Conservation (phyloP, 768 basidiomycete species). For the Grammothele lineata region DNA sequence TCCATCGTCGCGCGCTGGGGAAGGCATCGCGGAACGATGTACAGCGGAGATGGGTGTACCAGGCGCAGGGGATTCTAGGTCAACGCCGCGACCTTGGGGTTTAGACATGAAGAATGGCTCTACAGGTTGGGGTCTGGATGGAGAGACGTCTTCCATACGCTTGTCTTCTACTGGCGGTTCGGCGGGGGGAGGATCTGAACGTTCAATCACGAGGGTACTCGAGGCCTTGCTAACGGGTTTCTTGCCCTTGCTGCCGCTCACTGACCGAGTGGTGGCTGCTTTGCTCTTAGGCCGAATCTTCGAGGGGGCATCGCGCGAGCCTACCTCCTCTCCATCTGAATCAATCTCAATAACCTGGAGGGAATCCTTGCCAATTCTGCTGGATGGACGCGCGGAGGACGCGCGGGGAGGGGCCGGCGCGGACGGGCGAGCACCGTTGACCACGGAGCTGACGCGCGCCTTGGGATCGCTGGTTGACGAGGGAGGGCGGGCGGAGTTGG, state of each 20-base stretch:
- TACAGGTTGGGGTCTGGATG: background rate
- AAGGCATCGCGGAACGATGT: constrained; percentile 5
- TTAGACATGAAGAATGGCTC: too few species aligned
- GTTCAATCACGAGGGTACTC: constrained; percentile 12
- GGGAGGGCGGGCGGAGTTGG: background rate
- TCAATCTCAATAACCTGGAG: constrained; percentile 18
- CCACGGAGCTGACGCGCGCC: constrained; percentile 1
- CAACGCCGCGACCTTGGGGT: too few species aligned
- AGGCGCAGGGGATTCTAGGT: background rate
- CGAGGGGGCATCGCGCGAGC: background rate
- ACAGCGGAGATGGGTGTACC: constrained; percentile 9
- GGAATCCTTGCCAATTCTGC: background rate
- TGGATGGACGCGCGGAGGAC: constrained; percentile 1
- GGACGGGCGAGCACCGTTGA: background rate
- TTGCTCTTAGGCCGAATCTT: background rate
- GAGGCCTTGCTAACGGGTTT: too few species aligned
- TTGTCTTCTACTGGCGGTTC: background rate
- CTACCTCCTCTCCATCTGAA: constrained; percentile 10
- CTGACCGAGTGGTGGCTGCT: background rate
- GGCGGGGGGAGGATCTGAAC: constrained; percentile 5
- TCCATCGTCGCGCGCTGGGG: background rate
- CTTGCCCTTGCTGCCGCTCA: constrained; percentile 2
- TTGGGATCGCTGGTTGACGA: background rate
- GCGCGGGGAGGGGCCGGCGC: constrained; percentile 2
- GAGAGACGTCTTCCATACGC: constrained; percentile 1